Base-by-base conservation (phyloP, 2,329 filamentous ascomycete genomes). In the Periconia macrospinosa region DNA sequence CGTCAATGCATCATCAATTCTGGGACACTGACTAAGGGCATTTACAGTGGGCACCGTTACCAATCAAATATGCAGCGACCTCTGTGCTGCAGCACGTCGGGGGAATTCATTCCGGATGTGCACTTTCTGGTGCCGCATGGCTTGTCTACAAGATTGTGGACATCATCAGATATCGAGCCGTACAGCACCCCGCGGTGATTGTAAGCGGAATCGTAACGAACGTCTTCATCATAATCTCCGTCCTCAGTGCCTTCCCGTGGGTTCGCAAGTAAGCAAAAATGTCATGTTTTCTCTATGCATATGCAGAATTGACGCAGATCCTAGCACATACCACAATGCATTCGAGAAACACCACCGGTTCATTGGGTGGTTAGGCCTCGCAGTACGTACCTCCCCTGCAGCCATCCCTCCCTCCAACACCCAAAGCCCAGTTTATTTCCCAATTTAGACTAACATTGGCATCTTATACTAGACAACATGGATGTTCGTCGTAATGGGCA, bases 281-380 rank as follows among this genome's bases (percentile, higher is more conserved):
- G 19, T 14, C n/a, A 30, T 23, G 41, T n/a, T n/a, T 43, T n/a
- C n/a, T 13, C 14, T 9, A 47, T 35, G 10, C 23, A 19, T 7
- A 6, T 51, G 37, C 15, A 53, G 48, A 37, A 54, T 58, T 69
- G 55, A 70, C 50, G 1, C 2, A 17, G 30, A 10, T 8, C 10
- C 19, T 47, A 71, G 69, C 52, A 70, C 67, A 13, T 68, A 71
- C 47, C 69, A 72, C 27, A 72, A 72, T 49, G 66, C 67, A 1
- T 72, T 72, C 43, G 69, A 72, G 46, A 71, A 66, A 52, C 67
- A 71, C 43, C 69, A 72, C 53, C 61, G 69, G 1, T 72, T 72
- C 48, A 58, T 72, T 46, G 69, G 69, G 44, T 72, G 69, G 69
- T 52, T 72, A 14, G 69, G 69, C 42, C 67, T 72, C 19, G 69